These are phyloP conservation scores for Neobulgaria alba DNA, from an alignment of 2,329 filamentous ascomycete species.

Conservation along the genomic window DNA sequence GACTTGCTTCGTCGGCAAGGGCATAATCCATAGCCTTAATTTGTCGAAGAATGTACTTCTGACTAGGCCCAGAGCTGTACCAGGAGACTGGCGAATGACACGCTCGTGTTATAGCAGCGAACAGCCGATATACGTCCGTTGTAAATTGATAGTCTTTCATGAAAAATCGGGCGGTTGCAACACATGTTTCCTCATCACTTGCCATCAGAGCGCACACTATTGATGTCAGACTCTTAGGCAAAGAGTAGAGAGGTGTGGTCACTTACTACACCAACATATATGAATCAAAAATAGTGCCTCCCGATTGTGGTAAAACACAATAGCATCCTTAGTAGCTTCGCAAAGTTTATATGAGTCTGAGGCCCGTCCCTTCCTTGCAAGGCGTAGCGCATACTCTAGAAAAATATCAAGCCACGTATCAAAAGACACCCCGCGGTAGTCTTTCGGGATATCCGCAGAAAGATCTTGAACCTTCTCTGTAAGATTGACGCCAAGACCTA, in stretches of 20 bases:
- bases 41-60: slow-evolving; percentile 86
- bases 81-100: slow-evolving; percentile 64
- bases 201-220: slow-evolving; percentile 72
- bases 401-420: slow-evolving; percentile 84
- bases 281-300: slow-evolving; percentile 65
- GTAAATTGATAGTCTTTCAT: slow-evolving; percentile 75
- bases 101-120: slow-evolving; percentile 67
- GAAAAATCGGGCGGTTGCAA: slow-evolving; percentile 69
- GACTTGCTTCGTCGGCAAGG: slow-evolving; percentile 44
- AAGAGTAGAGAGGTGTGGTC: slow-evolving; percentile 1
- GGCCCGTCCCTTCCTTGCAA: slow-evolving; percentile 58
- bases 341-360: slow-evolving; percentile 74
- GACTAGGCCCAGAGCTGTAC: slow-evolving; percentile 72
- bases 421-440: slow-evolving; percentile 72
- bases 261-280: slow-evolving; percentile 64
- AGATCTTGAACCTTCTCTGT: slow-evolving; percentile 9
- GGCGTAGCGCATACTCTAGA: slow-evolving; percentile 72
- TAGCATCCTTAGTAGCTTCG: slow-evolving; percentile 68
- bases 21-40: slow-evolving; percentile 80
- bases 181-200: slow-evolving; percentile 68
- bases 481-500: slow-evolving; percentile 22
- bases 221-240: slow-evolving; percentile 1
- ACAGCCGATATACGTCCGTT: slow-evolving; percentile 77
- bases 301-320: slow-evolving; percentile 67
- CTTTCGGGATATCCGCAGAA: slow-evolving; percentile 19